phyloP scores from a whole-genome alignment of 345 rosid species.

The Populus tremula region DNA sequence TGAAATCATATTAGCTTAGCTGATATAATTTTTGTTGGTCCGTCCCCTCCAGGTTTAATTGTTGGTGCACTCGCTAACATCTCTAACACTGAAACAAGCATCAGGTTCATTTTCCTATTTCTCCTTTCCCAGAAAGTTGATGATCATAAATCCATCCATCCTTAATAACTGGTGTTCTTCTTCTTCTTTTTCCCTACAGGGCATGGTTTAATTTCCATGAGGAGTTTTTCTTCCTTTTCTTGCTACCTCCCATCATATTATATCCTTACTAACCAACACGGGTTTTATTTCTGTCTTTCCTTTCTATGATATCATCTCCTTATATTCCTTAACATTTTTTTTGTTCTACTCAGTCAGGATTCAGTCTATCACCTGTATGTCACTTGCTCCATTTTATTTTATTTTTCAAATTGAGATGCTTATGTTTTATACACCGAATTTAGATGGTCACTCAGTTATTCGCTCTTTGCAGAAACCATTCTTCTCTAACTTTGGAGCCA shows the following conservation, averaged over 20 bases:
- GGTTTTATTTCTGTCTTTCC: conserved; percentile 8
- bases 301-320: neutral
- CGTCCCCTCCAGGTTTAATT: conserved; percentile 52
- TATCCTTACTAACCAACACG: conserved; percentile 48
- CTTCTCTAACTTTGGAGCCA: conserved; percentile 96
- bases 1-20: too few species aligned
- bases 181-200: conserved; percentile 37
- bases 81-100: conserved; percentile 83
- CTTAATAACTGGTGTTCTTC: too few species aligned
- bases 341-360: conserved; percentile 81
- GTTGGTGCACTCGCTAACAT: conserved; percentile 92
- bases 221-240: conserved; percentile 92
- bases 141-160: too few species aligned
- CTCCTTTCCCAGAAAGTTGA: neutral
- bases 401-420: neutral
- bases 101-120: conserved; percentile 48
- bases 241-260: conserved; percentile 95
- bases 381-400: neutral
- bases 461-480: conserved; percentile 74
- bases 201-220: conserved; percentile 98
- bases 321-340: conserved; percentile 53
- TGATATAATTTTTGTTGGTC: neutral
- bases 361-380: conserved; percentile 89
- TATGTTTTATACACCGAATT: neutral
- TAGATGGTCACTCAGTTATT: neutral